Evolutionary conservation across 176 grass and related monocot species (phyloP).

Genomic region (Phoenix dactylifera): DNA sequence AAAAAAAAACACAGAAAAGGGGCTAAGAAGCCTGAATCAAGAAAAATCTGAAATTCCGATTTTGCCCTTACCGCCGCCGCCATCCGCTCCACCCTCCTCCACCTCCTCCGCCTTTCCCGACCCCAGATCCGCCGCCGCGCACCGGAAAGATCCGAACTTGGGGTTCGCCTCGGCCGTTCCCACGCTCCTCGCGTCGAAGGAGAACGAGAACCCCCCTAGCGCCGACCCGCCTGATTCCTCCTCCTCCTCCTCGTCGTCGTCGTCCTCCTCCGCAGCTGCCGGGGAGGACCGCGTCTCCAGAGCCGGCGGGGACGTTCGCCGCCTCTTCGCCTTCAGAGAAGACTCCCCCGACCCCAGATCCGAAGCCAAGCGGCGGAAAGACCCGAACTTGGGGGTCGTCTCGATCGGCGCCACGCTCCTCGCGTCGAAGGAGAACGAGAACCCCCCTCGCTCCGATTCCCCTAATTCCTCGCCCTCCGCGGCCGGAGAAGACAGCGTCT

Average conservation of each 20-base stretch:
- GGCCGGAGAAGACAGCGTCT: slow-evolving; percentile 16
- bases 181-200: too few relatives aligned
- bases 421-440: slow-evolving; percentile 61
- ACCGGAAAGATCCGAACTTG: too few relatives aligned
- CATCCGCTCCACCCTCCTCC: background rate
- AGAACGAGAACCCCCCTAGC: too few relatives aligned
- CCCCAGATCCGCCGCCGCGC: background rate
- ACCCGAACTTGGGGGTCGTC: slow-evolving; percentile 83
- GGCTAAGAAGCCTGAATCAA: too few relatives aligned
- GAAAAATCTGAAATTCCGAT: slow-evolving; percentile 9
- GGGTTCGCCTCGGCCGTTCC: too few relatives aligned
- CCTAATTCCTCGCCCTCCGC: background rate
- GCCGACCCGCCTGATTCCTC: background rate
- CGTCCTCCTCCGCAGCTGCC: too few relatives aligned
- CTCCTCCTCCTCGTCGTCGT: background rate
- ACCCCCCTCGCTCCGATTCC: slow-evolving; percentile 14
- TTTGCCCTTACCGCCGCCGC: background rate
- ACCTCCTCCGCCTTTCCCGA: background rate
- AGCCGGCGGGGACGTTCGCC: background rate
- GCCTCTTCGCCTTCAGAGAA: background rate
- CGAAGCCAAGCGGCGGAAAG: slow-evolving; percentile 39
- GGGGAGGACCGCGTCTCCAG: too few relatives aligned
- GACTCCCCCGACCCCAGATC: slow-evolving; percentile 1
- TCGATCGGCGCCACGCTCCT: slow-evolving; percentile 51
- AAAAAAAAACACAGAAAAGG: background rate